Evolutionary conservation across 1,284 basidiomycete species (phyloP), one percentile per base, ranked within the genome.

Genomic region (Melampsora larici-populina): DNA sequence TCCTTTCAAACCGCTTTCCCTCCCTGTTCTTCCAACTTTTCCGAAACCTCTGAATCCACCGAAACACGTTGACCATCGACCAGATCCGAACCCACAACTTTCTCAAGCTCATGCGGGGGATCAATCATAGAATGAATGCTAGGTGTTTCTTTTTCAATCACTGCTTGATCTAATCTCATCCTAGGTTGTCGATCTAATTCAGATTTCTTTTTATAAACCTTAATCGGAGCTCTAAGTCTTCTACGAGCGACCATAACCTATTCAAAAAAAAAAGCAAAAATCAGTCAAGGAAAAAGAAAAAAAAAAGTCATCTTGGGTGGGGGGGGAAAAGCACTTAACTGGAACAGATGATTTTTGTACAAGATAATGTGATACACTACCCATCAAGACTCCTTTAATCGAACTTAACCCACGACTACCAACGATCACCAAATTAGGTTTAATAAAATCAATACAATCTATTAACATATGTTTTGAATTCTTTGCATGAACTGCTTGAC

Each of bases 281-380:
- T 60, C 55, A 58, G 21, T 31, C 55, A 60, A 24, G 1, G 24
- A 63, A 63, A 31, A 6, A 63, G 29, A 43, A 21, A 18, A 48
- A 40, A 36, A 24, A 48, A 46, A 2, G 24, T 43, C 36, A 8
- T 40, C 36, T 40, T 40, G 36, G 36, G 40, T 43, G 40, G 40
- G 1, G 6, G 11, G 11, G 5, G 11, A 7, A 60, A 60, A 60
- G 7, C 24, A 60, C 55, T 60, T 21, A 24, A 65, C 63, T 29
- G 63, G 63, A 31, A 65, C 63, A 31, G 63, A 65, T 11, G 63
- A 65, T 65, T 65, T 65, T 33, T 65, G 63, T 8, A 65, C 63
- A 13, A 65, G 33, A 65, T 65, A 65, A 36, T 65, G 63, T 26
- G 63, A 65, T 9, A 65, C 63, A 36, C 26, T 29, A 36, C 26